A percentile compares a stretch with the other conserved stretches of the same genome.
Conservation (phyloP, 139 green algal genomes). For the Raphidocelis subcapitata region DNA sequence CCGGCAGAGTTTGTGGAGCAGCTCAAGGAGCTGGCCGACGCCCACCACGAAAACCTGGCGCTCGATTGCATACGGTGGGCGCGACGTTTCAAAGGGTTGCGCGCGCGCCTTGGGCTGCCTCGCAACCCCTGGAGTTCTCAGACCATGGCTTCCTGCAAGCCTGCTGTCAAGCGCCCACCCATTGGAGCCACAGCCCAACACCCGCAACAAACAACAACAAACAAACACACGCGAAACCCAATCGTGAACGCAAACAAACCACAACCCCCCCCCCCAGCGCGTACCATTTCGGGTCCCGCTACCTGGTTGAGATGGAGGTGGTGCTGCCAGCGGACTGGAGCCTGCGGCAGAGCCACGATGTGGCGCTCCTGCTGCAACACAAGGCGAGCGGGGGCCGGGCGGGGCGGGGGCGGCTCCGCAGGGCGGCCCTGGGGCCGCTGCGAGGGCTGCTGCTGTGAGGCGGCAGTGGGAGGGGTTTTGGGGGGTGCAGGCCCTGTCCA, state of each 20-base stretch:
- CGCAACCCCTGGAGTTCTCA: no score
- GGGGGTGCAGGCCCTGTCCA: background rate
- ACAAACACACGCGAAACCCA: no score
- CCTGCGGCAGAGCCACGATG: constrained; percentile 67
- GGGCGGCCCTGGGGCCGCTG: background rate
- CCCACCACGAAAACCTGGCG: constrained; percentile 45
- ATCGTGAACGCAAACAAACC: no score
- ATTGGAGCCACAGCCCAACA: no score
- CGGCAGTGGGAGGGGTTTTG: background rate
- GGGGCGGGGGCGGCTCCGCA: no score
- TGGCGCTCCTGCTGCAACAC: constrained; percentile 70
- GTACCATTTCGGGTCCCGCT: constrained; percentile 19
- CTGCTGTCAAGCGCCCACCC: no score
- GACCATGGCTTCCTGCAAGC: no score
- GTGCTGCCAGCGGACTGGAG: constrained; percentile 61
- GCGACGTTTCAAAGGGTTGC: no score
- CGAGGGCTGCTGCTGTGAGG: background rate
- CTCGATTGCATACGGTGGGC: constrained; percentile 36
- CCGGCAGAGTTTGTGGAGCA: constrained; percentile 48
- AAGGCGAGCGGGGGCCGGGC: constrained; percentile 43
- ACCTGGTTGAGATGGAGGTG: constrained; percentile 78
- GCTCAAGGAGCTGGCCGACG: constrained; percentile 46
- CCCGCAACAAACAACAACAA: no score
- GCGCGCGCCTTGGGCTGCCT: no score
- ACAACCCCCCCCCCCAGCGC: no score